Percentiles rank a stretch among this genome's conserved stretches.
phyloP scores from a whole-genome alignment of 306 rosid genomes.

The Pachyrhizus erosus region DNA sequence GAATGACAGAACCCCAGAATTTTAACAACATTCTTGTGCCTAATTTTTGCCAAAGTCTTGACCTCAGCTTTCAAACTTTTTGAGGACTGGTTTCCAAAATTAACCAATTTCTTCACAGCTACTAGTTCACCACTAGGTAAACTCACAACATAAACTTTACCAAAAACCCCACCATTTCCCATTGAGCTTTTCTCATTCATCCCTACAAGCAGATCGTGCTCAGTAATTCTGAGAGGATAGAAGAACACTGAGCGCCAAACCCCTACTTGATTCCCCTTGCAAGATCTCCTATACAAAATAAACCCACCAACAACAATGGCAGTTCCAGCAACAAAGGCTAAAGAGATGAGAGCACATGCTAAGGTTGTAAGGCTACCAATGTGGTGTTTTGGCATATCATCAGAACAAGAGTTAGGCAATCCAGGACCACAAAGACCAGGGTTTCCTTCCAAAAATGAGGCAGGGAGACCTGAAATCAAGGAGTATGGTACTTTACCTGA shows the following conservation, averaged over 20 bases:
- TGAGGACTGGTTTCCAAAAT: slow-evolving; percentile 73
- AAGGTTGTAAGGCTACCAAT: slow-evolving; percentile 62
- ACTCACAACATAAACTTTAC: slow-evolving; percentile 70
- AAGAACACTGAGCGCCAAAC: slow-evolving; percentile 85
- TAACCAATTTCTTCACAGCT: slow-evolving; percentile 84
- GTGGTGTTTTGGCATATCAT: slow-evolving; percentile 56
- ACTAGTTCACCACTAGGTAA: slow-evolving; percentile 85
- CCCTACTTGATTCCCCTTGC: slow-evolving; percentile 53
- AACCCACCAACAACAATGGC: slow-evolving; percentile 67
- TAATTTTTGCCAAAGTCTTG: slow-evolving; percentile 88
- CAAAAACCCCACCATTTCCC: slow-evolving; percentile 74
- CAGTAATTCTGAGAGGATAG: slow-evolving; percentile 92
- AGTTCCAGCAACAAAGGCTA: slow-evolving; percentile 76
- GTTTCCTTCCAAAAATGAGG: slow-evolving; percentile 95
- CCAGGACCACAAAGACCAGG: slow-evolving; percentile 90
- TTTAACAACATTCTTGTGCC: slow-evolving; percentile 86
- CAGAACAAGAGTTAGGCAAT: slow-evolving; percentile 73
- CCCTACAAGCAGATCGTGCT: slow-evolving; percentile 79
- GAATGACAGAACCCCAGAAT: slow-evolving; percentile 91
- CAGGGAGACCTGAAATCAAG: slow-evolving; percentile 89
- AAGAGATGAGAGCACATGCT: slow-evolving; percentile 67
- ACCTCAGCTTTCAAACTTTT: slow-evolving; percentile 81
- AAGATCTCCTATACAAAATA: slow-evolving; percentile 59
- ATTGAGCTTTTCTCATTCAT: slow-evolving; percentile 82
- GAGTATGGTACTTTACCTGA: slow-evolving; percentile 89